Evolutionary conservation across 2,329 filamentous ascomycete genomes (phyloP).

Genomic region (Cryphonectria carpinicola): DNA sequence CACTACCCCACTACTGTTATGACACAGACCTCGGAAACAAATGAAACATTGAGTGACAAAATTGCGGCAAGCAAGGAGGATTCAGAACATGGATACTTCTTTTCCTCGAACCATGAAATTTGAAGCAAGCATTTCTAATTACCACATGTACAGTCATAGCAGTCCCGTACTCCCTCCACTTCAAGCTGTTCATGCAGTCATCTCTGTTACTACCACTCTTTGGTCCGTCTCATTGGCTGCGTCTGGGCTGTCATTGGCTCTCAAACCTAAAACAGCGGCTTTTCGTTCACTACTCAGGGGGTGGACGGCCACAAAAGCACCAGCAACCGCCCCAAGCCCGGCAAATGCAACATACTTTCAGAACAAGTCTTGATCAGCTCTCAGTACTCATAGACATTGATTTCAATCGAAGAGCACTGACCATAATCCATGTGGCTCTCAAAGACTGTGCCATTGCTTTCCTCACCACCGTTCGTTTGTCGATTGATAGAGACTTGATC

Average conservation of each 20-base stretch:
- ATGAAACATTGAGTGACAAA: background rate
- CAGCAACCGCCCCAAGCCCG: slow-evolving; percentile 35
- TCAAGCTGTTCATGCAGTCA: background rate
- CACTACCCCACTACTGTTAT: background rate
- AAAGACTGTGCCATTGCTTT: slow-evolving; percentile 5
- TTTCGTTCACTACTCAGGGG: slow-evolving; percentile 24
- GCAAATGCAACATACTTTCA: background rate
- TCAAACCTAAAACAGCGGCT: slow-evolving; percentile 23
- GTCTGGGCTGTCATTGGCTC: background rate
- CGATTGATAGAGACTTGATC: slow-evolving; percentile 19
- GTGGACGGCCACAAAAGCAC: slow-evolving; percentile 14
- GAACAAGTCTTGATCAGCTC: background rate
- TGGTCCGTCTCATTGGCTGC: background rate
- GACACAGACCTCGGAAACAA: background rate
- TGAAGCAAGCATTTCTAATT: background rate
- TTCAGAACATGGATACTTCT: background rate
- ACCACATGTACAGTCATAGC: background rate
- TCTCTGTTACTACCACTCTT: background rate
- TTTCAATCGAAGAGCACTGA: background rate
- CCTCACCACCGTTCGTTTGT: slow-evolving; percentile 31
- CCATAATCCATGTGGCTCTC: slow-evolving; percentile 7
- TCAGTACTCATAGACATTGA: background rate
- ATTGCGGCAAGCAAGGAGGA: no score
- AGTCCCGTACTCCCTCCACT: background rate
- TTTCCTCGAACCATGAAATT: background rate